A percentile compares a stretch with the other conserved stretches of the same genome.
Conservation (phyloP, 2,329 filamentous ascomycete species). For the Colletotrichum sp. region DNA sequence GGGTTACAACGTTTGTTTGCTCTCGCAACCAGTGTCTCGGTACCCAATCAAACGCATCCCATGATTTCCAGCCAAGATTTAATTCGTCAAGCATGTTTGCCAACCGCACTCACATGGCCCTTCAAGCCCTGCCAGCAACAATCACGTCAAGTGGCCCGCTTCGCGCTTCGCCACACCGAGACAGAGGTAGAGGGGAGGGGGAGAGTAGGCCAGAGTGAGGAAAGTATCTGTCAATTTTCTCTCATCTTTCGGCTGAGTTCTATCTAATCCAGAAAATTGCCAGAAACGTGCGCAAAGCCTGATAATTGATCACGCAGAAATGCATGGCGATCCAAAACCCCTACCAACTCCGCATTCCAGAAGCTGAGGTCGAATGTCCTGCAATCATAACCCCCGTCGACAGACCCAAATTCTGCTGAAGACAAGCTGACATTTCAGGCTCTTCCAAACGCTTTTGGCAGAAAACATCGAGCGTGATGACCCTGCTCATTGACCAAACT, state of each 20-base stretch:
- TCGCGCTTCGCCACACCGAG: neutral
- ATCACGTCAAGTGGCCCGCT: neutral
- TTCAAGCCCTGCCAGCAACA: neutral
- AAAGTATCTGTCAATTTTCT: neutral
- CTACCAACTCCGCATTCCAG: neutral
- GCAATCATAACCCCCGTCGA: neutral
- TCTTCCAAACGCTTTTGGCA: neutral
- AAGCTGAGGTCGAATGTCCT: neutral
- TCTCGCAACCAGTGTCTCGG: conserved; percentile 11
- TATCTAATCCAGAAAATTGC: neutral
- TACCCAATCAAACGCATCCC: neutral
- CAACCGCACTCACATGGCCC: neutral
- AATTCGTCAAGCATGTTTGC: neutral
- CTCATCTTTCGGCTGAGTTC: neutral
- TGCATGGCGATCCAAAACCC: neutral
- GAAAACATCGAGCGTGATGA: neutral
- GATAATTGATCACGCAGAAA: neutral
- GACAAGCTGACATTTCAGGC: neutral
- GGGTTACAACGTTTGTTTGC: neutral
- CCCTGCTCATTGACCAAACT: neutral
- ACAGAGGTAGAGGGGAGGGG: neutral
- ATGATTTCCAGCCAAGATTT: neutral
- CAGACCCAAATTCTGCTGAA: neutral
- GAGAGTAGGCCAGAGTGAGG: neutral
- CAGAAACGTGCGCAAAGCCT: neutral